Evolutionary conservation across 805 yeast genomes (phyloP), one percentile per base, ranked within the genome.

Genomic region (Hanseniaspora vineae): DNA sequence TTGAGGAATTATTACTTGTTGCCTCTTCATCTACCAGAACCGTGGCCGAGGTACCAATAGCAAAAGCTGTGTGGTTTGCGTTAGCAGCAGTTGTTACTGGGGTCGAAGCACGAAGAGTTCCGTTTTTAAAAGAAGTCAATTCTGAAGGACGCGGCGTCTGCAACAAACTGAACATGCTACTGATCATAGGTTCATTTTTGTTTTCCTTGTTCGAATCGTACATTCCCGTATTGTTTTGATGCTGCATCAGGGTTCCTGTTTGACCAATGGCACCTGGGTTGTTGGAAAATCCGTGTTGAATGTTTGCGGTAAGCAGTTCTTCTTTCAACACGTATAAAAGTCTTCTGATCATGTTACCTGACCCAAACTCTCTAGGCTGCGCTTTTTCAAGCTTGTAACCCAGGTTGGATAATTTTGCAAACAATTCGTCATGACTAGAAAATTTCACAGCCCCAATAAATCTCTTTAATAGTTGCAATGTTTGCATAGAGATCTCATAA

Each of bases 271-370:
- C 29, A 5, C 29, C 29, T 23, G 29, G 29, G 29, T 23, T 23
- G 29, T 23, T 23, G 29, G 29, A 23, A 23, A 23, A 23, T 23
- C 29, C 29, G 31, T 35, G 64, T 61, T 42, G 65, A 68, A 44
- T 77, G 80, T 51, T 76, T 86, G 40, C n/a, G 17, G 40, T 17
- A 37, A 18, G 19, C 31, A 81, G 75, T 61, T 89, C 96, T 55
- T 92, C 97, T 56, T 97, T 72, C 45, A 90, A 79, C 47, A 85
- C 68, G 1, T 95, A 88, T 53, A 92, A 69, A 1, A 90, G 89
- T 60, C 98, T 75, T 61, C 97, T 76, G 15, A 90, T 83, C 37
- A 92, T 81, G 62, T 92, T 92, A 10, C 97, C 97, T 48, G 89
- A 78, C 2, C 88, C 76, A 55, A 88, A 80, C 56, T 89, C 95